phyloP scores from a whole-genome alignment of 768 basidiomycete genomes.

The Russula ochroleuca region DNA sequence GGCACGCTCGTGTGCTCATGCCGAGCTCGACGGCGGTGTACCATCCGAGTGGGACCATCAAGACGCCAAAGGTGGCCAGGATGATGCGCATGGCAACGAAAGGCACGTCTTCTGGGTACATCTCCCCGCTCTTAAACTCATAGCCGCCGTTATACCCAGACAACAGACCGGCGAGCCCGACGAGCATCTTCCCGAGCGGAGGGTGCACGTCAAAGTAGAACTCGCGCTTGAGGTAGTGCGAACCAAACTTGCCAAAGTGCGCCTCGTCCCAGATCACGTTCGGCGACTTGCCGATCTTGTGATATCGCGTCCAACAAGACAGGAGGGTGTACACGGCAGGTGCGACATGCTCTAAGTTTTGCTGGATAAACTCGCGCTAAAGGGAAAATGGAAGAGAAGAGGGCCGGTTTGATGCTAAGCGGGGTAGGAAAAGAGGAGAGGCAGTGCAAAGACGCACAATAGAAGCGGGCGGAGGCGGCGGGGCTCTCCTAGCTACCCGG shows the following conservation, averaged over 20 bases:
- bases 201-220: constrained; percentile 99
- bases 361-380: constrained; percentile 70
- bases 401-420: background rate
- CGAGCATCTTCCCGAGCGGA: constrained; percentile 97
- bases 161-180: constrained; percentile 86
- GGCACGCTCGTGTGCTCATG: constrained; percentile 84
- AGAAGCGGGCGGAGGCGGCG: constrained; percentile 61
- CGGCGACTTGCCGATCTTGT: constrained; percentile 83
- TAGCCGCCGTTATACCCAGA: constrained; percentile 89
- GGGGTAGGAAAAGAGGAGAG: background rate
- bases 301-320: constrained; percentile 91
- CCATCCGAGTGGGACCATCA: constrained; percentile 95
- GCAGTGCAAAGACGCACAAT: constrained; percentile 28
- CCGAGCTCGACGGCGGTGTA: constrained; percentile 93
- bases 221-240: constrained; percentile 96
- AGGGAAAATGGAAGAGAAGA: background rate
- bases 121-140: constrained; percentile 90
- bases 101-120: constrained; percentile 80
- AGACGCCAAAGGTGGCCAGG: constrained; percentile 90
- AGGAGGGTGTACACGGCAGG: constrained; percentile 88
- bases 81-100: constrained; percentile 94
- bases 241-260: constrained; percentile 98
- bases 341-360: constrained; percentile 74
- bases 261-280: constrained; percentile 98
- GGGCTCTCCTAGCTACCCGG: constrained; percentile 46